Conservation (phyloP, 2,329 filamentous ascomycete genomes). For the Trichoderma pleuroti region DNA sequence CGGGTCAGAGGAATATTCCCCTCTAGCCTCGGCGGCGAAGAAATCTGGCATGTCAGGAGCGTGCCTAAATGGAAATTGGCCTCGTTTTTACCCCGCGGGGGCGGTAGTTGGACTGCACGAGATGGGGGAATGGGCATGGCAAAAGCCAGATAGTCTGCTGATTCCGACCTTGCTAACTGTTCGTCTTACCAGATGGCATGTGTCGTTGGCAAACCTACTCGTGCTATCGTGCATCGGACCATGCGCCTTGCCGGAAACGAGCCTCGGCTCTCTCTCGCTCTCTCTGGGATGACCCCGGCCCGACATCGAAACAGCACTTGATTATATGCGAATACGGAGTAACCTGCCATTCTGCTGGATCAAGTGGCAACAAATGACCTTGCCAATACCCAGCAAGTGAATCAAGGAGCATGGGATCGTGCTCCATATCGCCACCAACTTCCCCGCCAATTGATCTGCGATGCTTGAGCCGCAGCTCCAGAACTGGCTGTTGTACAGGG, state of each 20-base stretch:
- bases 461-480: not conserved
- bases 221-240: not conserved
- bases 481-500: not conserved
- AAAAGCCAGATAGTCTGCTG: not conserved
- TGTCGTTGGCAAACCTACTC: not conserved
- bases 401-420: not conserved
- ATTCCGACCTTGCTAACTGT: not conserved
- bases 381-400: not conserved
- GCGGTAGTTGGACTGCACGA: not conserved
- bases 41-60: not conserved
- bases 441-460: conserved; percentile 10
- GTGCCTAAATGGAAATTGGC: not conserved
- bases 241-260: not conserved
- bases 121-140: not conserved
- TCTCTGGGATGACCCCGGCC: not conserved
- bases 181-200: not conserved
- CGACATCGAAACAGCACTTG: not conserved
- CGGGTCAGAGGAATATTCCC: not conserved
- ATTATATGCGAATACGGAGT: not conserved
- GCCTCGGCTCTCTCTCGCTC: not conserved
- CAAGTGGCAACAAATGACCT: not conserved
- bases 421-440: conserved; percentile 7
- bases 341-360: not conserved
- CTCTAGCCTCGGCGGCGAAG: not conserved
- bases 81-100: conserved; percentile 9